Base-by-base conservation (phyloP, 2,329 filamentous ascomycete genomes). In the Aspergillus novoparasiticus region DNA sequence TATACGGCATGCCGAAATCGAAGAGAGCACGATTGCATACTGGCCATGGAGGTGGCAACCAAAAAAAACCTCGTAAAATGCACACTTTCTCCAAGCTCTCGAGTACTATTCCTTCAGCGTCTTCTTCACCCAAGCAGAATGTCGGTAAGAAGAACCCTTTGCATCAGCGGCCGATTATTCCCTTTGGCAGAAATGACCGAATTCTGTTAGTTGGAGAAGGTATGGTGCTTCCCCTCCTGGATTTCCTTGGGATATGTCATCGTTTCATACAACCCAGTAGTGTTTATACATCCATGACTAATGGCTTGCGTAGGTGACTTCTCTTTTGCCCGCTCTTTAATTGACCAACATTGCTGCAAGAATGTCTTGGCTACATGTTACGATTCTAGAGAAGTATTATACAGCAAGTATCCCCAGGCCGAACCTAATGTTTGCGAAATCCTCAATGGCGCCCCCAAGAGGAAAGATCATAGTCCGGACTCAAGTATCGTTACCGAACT, bases 351-450 rank as follows among this genome's bases (percentile, higher is more conserved):
- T 68, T 73, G 73, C 61, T 81, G 79, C 66, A 75, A 70, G 56
- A 70, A 74, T 50, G 64, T 83, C 10, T 70, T 78, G 32, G 79
- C 81, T 10, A 83, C 81, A 39, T 79, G 78, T 66, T 83, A 81
- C 64, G 81, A 83, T 65, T 78, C 75, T 14, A 70, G 75, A 58
- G 75, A 80, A 30, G 71, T 69, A 58, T 83, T 97, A 1, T 77
- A 82, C 12, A 82, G 80, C 64, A 97, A 96, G 78, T 94, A 94
- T 70, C 92, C 92, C 0, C 87, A 92, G 68, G 89, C 84, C 1
- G 79, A 82, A 58, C 82, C 82, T 62, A 87, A 90, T 72, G 85
- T 89, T 43, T 48, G 41, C 8, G 36, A 32, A 45, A 43, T 28
- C 12, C 34, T 51, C 5, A 36, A n/a, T 55, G 51, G 51, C n/a